Percentiles rank a stretch among this genome's conserved stretches.
These are phyloP conservation scores for Heterobasidion annosum DNA, from an alignment of 1,284 basidiomycete genomes.

Conservation along the genomic window DNA sequence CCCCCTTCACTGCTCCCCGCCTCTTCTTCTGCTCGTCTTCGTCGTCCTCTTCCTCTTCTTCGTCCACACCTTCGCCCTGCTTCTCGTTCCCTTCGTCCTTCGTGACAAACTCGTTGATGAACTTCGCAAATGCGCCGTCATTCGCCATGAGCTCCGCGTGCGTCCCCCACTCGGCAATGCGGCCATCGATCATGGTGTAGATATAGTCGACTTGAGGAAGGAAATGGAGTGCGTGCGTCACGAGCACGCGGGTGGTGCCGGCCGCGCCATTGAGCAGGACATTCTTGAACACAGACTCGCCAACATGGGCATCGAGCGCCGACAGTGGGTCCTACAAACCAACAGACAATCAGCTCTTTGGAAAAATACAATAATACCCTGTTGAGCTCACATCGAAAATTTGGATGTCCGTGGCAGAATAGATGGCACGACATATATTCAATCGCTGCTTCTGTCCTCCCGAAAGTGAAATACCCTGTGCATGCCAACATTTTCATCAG, in stretches of 20 bases:
- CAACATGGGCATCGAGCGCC: conserved; percentile 82
- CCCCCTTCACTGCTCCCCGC: conserved; percentile 28
- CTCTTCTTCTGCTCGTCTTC: conserved; percentile 24
- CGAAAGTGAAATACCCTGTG: conserved; percentile 67
- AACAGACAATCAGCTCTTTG: not conserved
- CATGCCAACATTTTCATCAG: not conserved
- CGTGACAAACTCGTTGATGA: conserved; percentile 59
- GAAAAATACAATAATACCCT: not conserved
- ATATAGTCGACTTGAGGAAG: conserved; percentile 73
- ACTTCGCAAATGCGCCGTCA: conserved; percentile 61
- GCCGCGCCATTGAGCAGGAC: conserved; percentile 55
- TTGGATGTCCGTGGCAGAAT: conserved; percentile 79
- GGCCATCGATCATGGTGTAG: conserved; percentile 62
- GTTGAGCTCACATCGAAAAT: conserved; percentile 60
- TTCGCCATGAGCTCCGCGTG: conserved; percentile 57
- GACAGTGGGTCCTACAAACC: conserved; percentile 55
- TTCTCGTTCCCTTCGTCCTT: conserved; percentile 20
- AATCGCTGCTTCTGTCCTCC: conserved; percentile 77
- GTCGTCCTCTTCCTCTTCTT: conserved; percentile 19
- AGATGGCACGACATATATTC: conserved; percentile 79
- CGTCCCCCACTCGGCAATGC: conserved; percentile 69
- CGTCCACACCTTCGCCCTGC: conserved; percentile 14
- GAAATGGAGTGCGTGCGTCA: conserved; percentile 80
- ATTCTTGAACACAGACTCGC: conserved; percentile 79
- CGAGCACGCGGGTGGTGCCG: conserved; percentile 76